These are phyloP conservation scores for Pleochaeta shiraiana DNA, from an alignment of 2,329 filamentous ascomycete species.

Conservation along the genomic window DNA sequence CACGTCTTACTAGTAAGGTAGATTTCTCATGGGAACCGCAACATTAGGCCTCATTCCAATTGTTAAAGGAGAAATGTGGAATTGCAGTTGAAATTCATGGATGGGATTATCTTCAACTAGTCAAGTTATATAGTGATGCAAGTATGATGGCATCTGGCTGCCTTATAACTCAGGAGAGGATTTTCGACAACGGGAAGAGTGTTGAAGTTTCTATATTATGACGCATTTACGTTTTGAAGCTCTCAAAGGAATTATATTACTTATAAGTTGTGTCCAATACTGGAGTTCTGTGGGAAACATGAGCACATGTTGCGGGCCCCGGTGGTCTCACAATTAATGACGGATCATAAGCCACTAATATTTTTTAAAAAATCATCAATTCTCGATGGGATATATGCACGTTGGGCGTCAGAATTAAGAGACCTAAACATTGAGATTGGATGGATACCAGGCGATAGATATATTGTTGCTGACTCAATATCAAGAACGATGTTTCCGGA, in stretches of 20 bases:
- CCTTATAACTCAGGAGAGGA: neutral
- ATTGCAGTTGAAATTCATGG: neutral
- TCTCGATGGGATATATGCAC: neutral
- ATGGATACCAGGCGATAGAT: neutral
- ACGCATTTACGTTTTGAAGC: neutral
- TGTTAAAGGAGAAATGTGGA: neutral
- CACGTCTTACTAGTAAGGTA: neutral
- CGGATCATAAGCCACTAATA: neutral
- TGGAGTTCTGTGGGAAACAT: neutral
- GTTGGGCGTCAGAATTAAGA: neutral
- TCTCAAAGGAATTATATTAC: neutral
- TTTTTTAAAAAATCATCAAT: neutral
- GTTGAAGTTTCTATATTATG: neutral
- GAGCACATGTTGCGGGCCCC: neutral
- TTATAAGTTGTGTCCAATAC: neutral
- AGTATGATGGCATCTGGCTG: neutral
- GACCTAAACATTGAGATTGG: neutral
- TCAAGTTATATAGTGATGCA: neutral
- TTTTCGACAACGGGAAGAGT: conserved; percentile 5
- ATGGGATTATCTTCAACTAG: neutral
- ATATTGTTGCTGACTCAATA: neutral
- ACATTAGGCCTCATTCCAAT: neutral
- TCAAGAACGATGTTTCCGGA: neutral
- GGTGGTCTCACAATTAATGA: neutral
- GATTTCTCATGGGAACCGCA: neutral